These are phyloP conservation scores for Kodamaea lidongshanica DNA, from an alignment of 805 yeast genomes.

Conservation along the genomic window DNA sequence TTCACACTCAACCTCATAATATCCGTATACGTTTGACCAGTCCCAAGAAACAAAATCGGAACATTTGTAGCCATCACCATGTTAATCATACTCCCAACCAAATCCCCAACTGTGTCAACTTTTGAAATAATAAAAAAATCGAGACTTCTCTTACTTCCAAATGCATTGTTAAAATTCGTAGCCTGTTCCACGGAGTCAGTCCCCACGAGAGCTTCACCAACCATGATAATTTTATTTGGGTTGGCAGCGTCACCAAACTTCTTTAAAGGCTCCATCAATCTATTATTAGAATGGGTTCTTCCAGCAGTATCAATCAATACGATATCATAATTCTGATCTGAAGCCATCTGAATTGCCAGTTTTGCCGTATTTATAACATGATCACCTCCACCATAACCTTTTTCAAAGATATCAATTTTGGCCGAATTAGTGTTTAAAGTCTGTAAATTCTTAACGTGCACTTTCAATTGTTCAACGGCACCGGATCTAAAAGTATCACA, in stretches of 20 bases:
- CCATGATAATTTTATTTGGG: conserved; percentile 97
- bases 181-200: conserved; percentile 97
- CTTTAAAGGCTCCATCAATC: conserved; percentile 91
- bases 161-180: conserved; percentile 83
- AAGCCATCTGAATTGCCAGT: conserved; percentile 79
- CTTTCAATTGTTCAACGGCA: conserved; percentile 95
- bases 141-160: conserved; percentile 72
- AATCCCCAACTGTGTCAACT: conserved; percentile 95
- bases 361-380: conserved; percentile 88
- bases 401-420: conserved; percentile 76
- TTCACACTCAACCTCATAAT: conserved; percentile 82
- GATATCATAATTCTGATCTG: conserved; percentile 65
- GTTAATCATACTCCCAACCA: conserved; percentile 94
- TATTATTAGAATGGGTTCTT: conserved; percentile 89
- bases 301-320: conserved; percentile 97
- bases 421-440: conserved; percentile 49
- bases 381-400: conserved; percentile 96
- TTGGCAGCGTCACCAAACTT: conserved; percentile 93
- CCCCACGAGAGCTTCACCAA: conserved; percentile 96
- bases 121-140: conserved; percentile 92
- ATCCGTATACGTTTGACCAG: conserved; percentile 96
- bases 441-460: conserved; percentile 80
- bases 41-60: conserved; percentile 92
- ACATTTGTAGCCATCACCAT: conserved; percentile 96
- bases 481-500: conserved; percentile 98